Percentiles rank a stretch among this genome's conserved stretches.
Conservation (phyloP, 805 yeast genomes). For the Candida silvicultrix region DNA sequence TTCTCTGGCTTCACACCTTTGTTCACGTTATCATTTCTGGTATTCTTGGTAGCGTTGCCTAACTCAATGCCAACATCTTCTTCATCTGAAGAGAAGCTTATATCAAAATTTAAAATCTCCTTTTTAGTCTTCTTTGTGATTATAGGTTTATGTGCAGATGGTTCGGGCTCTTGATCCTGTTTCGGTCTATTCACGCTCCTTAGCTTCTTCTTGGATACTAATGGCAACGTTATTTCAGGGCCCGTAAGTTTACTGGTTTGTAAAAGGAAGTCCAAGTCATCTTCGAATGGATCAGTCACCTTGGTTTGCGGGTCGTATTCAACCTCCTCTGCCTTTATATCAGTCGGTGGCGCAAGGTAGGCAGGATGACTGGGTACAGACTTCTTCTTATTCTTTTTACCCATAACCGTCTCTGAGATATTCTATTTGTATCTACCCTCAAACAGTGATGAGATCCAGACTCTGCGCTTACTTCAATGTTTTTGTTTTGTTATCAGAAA, state of each 20-base stretch:
- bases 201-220: too few relatives aligned
- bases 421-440: background rate
- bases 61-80: background rate
- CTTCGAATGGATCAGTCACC: conserved; percentile 12
- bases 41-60: background rate
- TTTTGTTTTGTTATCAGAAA: too few relatives aligned
- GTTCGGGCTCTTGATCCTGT: too few relatives aligned
- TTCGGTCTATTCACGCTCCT: too few relatives aligned
- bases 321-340: background rate
- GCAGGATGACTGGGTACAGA: background rate
- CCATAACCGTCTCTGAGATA: too few relatives aligned
- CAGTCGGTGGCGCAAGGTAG: conserved; percentile 9
- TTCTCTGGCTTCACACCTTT: background rate
- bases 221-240: too few relatives aligned
- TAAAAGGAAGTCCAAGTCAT: conserved; percentile 13
- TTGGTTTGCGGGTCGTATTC: conserved; percentile 14
- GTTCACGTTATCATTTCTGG: background rate
- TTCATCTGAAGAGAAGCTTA: conserved; percentile 9
- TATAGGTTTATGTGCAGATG: background rate
- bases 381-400: conserved; percentile 5
- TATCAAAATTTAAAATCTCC: conserved; percentile 16
- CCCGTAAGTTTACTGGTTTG: too few relatives aligned
- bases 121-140: conserved; percentile 8
- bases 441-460: too few relatives aligned
- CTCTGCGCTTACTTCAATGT: too few relatives aligned